Evolutionary conservation across 139 green algal species (phyloP).

Genomic region (Chlorella sp.): DNA sequence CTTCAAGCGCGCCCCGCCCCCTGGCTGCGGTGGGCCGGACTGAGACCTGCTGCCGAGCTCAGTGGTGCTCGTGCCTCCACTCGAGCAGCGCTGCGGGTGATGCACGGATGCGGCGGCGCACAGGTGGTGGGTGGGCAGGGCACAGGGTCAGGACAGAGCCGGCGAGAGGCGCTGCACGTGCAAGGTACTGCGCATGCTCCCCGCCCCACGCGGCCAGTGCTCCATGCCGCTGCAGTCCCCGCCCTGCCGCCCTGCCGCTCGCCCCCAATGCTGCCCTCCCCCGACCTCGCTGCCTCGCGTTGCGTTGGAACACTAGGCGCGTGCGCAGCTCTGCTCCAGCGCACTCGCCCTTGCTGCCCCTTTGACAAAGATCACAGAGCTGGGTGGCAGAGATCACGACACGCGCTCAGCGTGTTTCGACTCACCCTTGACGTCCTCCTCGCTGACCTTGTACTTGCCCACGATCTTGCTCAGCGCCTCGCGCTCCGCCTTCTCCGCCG

Average conservation of each 20-base stretch:
- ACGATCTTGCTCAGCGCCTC: slow-evolving; percentile 31
- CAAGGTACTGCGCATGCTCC: neutral
- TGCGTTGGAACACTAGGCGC: neutral
- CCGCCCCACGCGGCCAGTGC: neutral
- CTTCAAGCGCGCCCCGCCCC: too few species aligned
- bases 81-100: slow-evolving; percentile 31
- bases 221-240: neutral
- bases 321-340: neutral
- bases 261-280: neutral
- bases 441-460: slow-evolving; percentile 37
- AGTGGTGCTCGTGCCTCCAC: slow-evolving; percentile 42
- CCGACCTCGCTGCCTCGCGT: neutral
- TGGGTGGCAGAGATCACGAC: neutral
- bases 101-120: neutral
- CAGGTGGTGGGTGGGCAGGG: neutral
- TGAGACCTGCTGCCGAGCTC: too few species aligned
- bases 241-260: too few species aligned
- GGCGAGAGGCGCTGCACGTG: neutral
- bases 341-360: too few species aligned
- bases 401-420: neutral
- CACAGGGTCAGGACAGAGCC: neutral
- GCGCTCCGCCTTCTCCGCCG: slow-evolving; percentile 8
- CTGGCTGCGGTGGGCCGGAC: too few species aligned
- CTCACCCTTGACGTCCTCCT: slow-evolving; percentile 32
- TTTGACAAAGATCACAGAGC: neutral